These are phyloP conservation scores for Amesomyces nigricolor DNA, from an alignment of 2,329 filamentous ascomycete species.

Conservation along the genomic window DNA sequence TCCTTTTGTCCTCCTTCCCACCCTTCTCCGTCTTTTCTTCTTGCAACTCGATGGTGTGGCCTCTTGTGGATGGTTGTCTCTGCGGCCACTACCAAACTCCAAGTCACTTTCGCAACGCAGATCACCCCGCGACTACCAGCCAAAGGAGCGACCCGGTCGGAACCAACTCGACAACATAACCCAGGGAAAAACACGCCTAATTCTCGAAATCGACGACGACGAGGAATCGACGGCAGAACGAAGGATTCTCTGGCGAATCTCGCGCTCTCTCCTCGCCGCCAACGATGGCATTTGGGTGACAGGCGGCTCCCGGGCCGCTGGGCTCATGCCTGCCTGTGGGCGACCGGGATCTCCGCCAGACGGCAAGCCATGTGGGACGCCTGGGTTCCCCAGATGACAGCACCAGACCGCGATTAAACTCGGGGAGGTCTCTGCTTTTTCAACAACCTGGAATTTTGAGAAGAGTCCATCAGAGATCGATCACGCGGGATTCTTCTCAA, in stretches of 20 bases:
- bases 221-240: neutral
- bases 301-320: conserved; percentile 16
- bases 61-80: conserved; percentile 9
- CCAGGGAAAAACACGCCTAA: neutral
- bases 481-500: neutral
- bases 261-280: neutral
- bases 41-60: conserved; percentile 16
- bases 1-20: conserved; percentile 1
- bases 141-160: neutral
- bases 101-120: conserved; percentile 17
- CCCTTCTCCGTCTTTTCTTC: neutral
- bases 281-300: conserved; percentile 14
- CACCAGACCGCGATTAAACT: neutral
- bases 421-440: neutral
- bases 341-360: conserved; percentile 20
- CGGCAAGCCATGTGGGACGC: conserved; percentile 23
- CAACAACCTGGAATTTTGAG: neutral
- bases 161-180: neutral
- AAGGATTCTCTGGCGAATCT: conserved; percentile 1
- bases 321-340: conserved; percentile 19
- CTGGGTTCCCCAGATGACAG: conserved; percentile 12
- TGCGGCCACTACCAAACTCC: conserved; percentile 8
- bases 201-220: neutral
- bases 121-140: conserved; percentile 7
- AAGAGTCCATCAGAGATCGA: neutral